Evolutionary conservation across 495 filamentous ascomycete genomes (phyloP).

Genomic region (Trichoderma gamsii): DNA sequence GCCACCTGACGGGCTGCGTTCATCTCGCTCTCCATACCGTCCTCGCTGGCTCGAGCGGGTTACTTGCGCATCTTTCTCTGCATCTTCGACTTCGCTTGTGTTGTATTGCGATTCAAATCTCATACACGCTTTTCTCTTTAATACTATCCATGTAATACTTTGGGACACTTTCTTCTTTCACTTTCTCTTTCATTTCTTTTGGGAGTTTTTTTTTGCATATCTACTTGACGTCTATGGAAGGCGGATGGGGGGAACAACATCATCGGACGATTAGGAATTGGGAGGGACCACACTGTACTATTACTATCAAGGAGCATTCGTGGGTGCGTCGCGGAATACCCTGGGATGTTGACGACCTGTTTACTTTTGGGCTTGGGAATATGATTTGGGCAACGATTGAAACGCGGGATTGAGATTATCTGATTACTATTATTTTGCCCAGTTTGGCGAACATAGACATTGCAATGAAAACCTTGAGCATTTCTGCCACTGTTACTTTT

Average conservation of each 20-base stretch:
- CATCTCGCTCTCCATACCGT: constrained; percentile 4
- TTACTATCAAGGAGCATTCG: constrained; percentile 9
- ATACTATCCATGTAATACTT: background rate
- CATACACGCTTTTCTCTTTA: background rate
- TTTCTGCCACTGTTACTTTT: constrained; percentile 4
- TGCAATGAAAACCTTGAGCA: background rate
- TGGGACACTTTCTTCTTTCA: background rate
- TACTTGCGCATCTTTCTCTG: constrained; percentile 1
- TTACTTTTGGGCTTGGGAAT: constrained; percentile 3
- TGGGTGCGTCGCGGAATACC: constrained; percentile 12
- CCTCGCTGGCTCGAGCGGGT: constrained; percentile 7
- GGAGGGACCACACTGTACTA: constrained; percentile 9
- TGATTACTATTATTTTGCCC: background rate
- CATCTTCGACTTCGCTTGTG: constrained; percentile 7
- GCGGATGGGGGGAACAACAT: background rate
- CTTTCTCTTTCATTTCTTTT: background rate
- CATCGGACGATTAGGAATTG: background rate
- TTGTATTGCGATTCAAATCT: background rate
- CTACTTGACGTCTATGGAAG: background rate
- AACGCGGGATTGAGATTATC: constrained; percentile 6
- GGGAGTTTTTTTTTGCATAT: background rate
- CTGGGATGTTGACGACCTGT: constrained; percentile 13
- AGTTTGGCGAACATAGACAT: background rate
- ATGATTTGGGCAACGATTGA: constrained; percentile 9
- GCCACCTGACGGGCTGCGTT: constrained; percentile 4